phyloP scores from a whole-genome alignment of 805 yeast species.

The Grigorovia yakushimaensis region DNA sequence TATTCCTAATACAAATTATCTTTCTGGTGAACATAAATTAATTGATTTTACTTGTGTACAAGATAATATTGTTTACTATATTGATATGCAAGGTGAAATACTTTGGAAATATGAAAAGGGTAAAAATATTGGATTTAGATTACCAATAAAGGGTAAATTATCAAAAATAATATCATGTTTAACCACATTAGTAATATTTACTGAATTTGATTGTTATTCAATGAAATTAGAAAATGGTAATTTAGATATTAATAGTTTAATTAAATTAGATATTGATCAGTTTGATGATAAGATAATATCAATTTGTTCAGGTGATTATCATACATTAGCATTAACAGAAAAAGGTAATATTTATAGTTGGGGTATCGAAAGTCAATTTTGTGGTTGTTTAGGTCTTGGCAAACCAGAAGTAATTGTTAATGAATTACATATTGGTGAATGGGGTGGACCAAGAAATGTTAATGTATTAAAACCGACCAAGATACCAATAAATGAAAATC shows the following conservation, averaged over 20 bases:
- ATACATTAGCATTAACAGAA: conserved; percentile 49
- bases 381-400: conserved; percentile 72
- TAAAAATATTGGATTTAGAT: conserved; percentile 5
- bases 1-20: conserved; percentile 33
- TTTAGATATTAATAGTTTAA: conserved; percentile 8
- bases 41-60: conserved; percentile 45
- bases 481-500: conserved; percentile 29
- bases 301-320: conserved; percentile 65
- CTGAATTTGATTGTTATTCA: conserved; percentile 36
- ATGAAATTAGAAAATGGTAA: conserved; percentile 13
- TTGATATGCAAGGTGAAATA: conserved; percentile 37
- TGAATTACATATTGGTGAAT: conserved; percentile 19
- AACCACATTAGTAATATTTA: conserved; percentile 44
- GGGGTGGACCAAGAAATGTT: conserved; percentile 24
- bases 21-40: conserved; percentile 30
- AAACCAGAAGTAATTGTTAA: conserved; percentile 14
- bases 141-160: conserved; percentile 29
- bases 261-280: conserved; percentile 16
- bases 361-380: conserved; percentile 53
- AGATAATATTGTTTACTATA: conserved; percentile 40
- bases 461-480: conserved; percentile 36
- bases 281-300: conserved; percentile 42
- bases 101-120: conserved; percentile 28
- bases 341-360: conserved; percentile 51
- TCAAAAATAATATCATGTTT: conserved; percentile 47